Percentiles rank a stretch among this genome's conserved stretches.
These are phyloP conservation scores for Leucosporidium scottii DNA, from an alignment of 768 basidiomycete species.

Conservation along the genomic window DNA sequence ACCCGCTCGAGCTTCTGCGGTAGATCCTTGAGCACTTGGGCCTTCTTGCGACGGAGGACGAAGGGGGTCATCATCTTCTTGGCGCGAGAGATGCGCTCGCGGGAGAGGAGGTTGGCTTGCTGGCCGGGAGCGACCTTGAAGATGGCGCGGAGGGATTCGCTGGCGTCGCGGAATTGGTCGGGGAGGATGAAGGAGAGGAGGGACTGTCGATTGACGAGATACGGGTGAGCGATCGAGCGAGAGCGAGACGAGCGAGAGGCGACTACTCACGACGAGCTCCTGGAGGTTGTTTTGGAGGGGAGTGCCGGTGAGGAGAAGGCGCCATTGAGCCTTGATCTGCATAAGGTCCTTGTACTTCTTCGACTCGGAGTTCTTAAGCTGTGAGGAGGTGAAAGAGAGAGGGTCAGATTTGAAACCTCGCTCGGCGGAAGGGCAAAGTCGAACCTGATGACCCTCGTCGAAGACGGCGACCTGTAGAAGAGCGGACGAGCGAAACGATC, in stretches of 20 bases:
- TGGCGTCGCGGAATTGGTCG: slow-evolving; percentile 67
- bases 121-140: slow-evolving; percentile 90
- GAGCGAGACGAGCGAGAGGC: background rate
- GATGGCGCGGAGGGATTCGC: slow-evolving; percentile 77
- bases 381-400: slow-evolving; percentile 33
- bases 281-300: slow-evolving; percentile 63
- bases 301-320: slow-evolving; percentile 87
- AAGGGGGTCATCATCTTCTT: slow-evolving; percentile 99
- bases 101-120: slow-evolving; percentile 76
- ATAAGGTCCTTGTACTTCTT: slow-evolving; percentile 86
- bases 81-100: slow-evolving; percentile 85
- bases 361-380: slow-evolving; percentile 95
- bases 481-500: background rate
- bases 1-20: slow-evolving; percentile 88
- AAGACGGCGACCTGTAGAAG: slow-evolving; percentile 71
- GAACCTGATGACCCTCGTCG: slow-evolving; percentile 73
- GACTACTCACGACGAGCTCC: slow-evolving; percentile 46
- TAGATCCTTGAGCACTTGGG: slow-evolving; percentile 88
- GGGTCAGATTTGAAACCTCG: background rate
- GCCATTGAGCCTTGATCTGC: slow-evolving; percentile 78
- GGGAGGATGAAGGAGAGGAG: slow-evolving; percentile 97
- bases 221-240: background rate
- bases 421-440: background rate
- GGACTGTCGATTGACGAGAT: slow-evolving; percentile 61
- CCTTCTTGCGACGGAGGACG: slow-evolving; percentile 91